Base-by-base conservation (phyloP, 371 early-diverging fungal species). In the Aphelidium insulamus region DNA sequence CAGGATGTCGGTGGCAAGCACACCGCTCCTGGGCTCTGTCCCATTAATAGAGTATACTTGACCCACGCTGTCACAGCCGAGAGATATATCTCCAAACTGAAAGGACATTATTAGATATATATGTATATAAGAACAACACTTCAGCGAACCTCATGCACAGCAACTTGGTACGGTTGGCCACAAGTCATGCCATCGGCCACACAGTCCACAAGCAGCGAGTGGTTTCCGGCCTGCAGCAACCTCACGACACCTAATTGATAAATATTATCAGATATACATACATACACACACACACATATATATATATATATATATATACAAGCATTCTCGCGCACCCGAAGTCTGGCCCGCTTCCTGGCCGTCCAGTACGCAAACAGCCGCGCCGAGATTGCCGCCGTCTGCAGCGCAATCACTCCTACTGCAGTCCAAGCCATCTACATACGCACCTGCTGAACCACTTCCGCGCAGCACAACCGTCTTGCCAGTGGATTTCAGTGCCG, bases 61-160 rank as follows among this genome's bases (percentile, higher is more conserved):
- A 12, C 79, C 77, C 0, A 64, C 62, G 0, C 62, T 58, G 15
- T 40, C 37, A 33, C 62, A 48, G 7, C 75, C 77, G 0, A 49
- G 43, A 3, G 69, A 64, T 22, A 77, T 62, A 41, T 85, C 77
- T n/a, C 86, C 87, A 8, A 52, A 46, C 46, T 72, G n/a, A n/a
- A n/a, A n/a, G n/a, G n/a, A n/a, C n/a, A n/a, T n/a, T n/a, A n/a
- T n/a, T n/a, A n/a, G n/a, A n/a, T 77, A 38, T 77, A 79, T 25
- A 80, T 70, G 30, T 66, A 72, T 16, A 86, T 83, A 38, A 81
- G 79, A 3, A 85, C 86, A 8, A 84, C 86, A 2, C 85, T 83
- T 16, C 78, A 78, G 12, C 69, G 54, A 36, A 59, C 54, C n/a
- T 39, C 45, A 10, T 48, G 53, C 33, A 12, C 26, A 36, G 39